phyloP scores from a whole-genome alignment of 1,139 yeast species.

The Debaryomyces psychrophilus region DNA sequence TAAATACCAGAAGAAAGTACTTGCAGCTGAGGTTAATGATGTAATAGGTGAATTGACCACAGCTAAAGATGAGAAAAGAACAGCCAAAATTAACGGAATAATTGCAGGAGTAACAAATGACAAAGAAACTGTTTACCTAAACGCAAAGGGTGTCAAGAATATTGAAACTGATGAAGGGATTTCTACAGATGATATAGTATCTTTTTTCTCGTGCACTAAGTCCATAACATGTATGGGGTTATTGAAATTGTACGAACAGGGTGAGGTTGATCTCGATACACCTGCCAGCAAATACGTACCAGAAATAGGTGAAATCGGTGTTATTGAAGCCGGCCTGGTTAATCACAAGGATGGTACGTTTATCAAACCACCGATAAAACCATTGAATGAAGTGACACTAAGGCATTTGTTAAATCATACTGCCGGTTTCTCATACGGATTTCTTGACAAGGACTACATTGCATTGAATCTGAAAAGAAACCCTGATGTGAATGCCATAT shows the following conservation, averaged over 20 bases:
- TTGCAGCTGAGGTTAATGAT: conserved; percentile 20
- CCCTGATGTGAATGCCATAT: conserved; percentile 24
- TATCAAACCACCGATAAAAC: conserved; percentile 30
- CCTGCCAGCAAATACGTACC: conserved; percentile 46
- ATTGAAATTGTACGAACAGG: conserved; percentile 49
- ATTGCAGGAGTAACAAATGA: conserved; percentile 34
- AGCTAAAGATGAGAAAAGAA: conserved; percentile 13
- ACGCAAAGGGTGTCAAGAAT: conserved; percentile 28
- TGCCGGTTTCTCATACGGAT: conserved; percentile 53
- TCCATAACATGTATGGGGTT: conserved; percentile 50
- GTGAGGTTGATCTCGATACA: conserved; percentile 44
- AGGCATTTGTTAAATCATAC: conserved; percentile 55
- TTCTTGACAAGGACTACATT: conserved; percentile 36
- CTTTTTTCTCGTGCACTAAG: conserved; percentile 53
- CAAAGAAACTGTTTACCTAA: conserved; percentile 27
- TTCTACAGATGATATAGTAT: conserved; percentile 31
- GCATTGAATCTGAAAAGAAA: conserved; percentile 23
- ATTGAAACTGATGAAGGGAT: conserved; percentile 22
- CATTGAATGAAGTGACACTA: conserved; percentile 45
- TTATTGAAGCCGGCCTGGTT: conserved; percentile 40
- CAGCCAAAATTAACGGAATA: conserved; percentile 28
- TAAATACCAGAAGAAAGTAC: conserved; percentile 16
- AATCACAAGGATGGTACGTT: conserved; percentile 41
- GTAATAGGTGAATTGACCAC: conserved; percentile 20
- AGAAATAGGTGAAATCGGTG: conserved; percentile 41